Conservation (phyloP, 371 early-diverging fungal species). For the Mortierella sp. region DNA sequence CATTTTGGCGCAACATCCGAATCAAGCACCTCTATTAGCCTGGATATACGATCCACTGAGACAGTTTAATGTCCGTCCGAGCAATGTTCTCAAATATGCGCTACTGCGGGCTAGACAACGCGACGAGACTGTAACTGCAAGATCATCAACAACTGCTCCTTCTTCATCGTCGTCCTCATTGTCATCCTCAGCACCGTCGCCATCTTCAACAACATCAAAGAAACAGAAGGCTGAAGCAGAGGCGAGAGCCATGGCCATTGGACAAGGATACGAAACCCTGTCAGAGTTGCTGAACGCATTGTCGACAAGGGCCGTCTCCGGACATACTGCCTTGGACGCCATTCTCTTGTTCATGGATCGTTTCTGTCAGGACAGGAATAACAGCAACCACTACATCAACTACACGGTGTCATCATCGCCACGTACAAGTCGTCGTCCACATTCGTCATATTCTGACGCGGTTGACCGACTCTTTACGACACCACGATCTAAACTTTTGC, state of each 20-base stretch:
- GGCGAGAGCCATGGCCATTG: background rate
- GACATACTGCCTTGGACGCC: constrained; percentile 58
- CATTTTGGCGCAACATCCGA: constrained; percentile 43
- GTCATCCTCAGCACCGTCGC: background rate
- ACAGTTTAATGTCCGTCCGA: constrained; percentile 46
- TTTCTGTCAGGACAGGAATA: constrained; percentile 10
- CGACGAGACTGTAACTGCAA: constrained; percentile 1
- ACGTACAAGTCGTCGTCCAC: too few species aligned
- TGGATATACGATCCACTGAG: constrained; percentile 65
- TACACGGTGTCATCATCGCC: too few species aligned
- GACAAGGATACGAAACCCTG: constrained; percentile 20
- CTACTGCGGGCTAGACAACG: constrained; percentile 22
- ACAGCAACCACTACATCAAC: background rate
- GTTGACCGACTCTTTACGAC: constrained; percentile 40
- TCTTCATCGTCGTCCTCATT: background rate
- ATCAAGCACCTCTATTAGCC: constrained; percentile 56
- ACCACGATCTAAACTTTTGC: constrained; percentile 55
- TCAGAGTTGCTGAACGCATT: constrained; percentile 56
- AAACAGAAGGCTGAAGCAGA: background rate
- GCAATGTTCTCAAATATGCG: constrained; percentile 37
- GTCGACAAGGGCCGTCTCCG: constrained; percentile 59
- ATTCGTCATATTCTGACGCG: background rate
- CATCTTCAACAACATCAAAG: background rate
- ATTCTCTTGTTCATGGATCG: constrained; percentile 56
- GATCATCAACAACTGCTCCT: background rate